A percentile compares a stretch with the other conserved stretches of the same genome.
phyloP scores from a whole-genome alignment of 1,139 yeast species.

The Hyphopichia fennica region DNA sequence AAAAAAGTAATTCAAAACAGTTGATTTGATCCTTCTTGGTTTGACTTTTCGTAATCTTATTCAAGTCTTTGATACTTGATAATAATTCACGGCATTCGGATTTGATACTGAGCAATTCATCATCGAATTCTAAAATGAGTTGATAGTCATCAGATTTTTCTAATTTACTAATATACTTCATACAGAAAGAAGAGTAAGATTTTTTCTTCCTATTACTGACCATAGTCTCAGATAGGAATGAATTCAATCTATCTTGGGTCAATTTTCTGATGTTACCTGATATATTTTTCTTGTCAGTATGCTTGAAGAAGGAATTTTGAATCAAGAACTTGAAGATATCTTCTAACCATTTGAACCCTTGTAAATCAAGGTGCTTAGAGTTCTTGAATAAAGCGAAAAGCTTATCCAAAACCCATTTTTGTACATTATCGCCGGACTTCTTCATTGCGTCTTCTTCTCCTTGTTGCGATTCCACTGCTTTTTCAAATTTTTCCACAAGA shows the following conservation, averaged over 20 bases:
- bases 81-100: constrained; percentile 53
- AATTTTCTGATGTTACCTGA: constrained; percentile 37
- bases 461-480: constrained; percentile 22
- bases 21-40: constrained; percentile 24
- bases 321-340: constrained; percentile 53
- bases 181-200: constrained; percentile 44
- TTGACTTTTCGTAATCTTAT: constrained; percentile 5
- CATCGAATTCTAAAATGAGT: constrained; percentile 53
- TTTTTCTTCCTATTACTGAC: constrained; percentile 41
- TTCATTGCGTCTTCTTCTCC: constrained; percentile 14
- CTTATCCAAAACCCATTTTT: constrained; percentile 71
- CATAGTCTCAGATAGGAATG: constrained; percentile 63
- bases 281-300: constrained; percentile 13
- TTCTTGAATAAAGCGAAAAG: constrained; percentile 57
- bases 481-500: constrained; percentile 22
- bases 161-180: constrained; percentile 26
- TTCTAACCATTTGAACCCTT: constrained; percentile 28
- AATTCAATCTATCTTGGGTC: constrained; percentile 61
- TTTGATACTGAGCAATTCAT: constrained; percentile 49
- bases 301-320: constrained; percentile 54
- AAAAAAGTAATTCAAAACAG: constrained; percentile 69
- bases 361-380: constrained; percentile 30
- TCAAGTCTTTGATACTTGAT: constrained; percentile 39
- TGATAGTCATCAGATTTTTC: constrained; percentile 22
- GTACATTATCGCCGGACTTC: constrained; percentile 40